Conservation (phyloP, 371 early-diverging fungal genomes). For the Rhizopus stolonifer region DNA sequence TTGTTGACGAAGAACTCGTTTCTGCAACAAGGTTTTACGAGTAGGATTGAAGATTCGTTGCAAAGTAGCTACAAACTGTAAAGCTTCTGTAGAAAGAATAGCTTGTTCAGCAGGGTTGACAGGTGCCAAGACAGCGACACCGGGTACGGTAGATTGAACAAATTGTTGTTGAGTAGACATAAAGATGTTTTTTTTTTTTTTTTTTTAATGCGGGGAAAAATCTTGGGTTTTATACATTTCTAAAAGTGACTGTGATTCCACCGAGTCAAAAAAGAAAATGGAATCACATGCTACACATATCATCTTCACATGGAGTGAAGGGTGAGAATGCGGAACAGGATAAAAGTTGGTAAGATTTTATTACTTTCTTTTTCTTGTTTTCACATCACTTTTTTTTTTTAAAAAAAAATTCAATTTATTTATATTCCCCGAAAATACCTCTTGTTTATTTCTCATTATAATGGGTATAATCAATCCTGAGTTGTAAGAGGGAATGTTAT, state of each 20-base stretch:
- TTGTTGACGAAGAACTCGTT: slow-evolving; percentile 73
- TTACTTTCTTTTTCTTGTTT: too few relatives aligned
- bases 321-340: slow-evolving; percentile 10
- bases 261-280: slow-evolving; percentile 2
- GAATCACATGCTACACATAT: slow-evolving; percentile 6
- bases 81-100: slow-evolving; percentile 79
- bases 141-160: slow-evolving; percentile 19
- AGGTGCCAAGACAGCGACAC: slow-evolving; percentile 30
- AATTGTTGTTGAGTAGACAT: background rate
- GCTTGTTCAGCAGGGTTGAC: slow-evolving; percentile 43
- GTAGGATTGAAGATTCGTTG: slow-evolving; percentile 86
- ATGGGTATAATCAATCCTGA: too few relatives aligned
- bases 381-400: too few relatives aligned
- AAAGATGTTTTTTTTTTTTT: background rate
- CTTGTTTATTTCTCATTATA: too few relatives aligned
- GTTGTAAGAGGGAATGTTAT: too few relatives aligned
- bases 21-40: slow-evolving; percentile 76
- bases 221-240: too few relatives aligned
- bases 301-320: slow-evolving; percentile 8
- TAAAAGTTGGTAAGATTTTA: background rate
- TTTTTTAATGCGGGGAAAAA: background rate
- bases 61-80: slow-evolving; percentile 80
- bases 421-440: too few relatives aligned
- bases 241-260: slow-evolving; percentile 9
- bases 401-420: too few relatives aligned